These are phyloP conservation scores for Juncus effusus DNA, from an alignment of 176 grass and related monocot genomes.

Conservation along the genomic window DNA sequence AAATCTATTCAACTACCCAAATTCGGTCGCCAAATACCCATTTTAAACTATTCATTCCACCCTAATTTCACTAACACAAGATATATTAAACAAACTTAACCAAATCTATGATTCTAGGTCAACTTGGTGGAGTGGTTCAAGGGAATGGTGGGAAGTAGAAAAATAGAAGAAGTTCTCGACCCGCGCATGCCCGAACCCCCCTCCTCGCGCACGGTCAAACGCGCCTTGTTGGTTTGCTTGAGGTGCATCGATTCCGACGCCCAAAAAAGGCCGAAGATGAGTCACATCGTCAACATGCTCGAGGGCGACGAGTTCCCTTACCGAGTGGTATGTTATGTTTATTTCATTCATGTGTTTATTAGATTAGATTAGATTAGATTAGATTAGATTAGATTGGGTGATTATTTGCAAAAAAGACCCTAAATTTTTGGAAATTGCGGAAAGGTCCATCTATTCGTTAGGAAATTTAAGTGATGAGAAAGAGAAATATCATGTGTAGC, in stretches of 20 bases:
- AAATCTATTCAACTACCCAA: too few relatives aligned
- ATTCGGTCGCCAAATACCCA: too few relatives aligned
- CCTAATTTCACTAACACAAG: too few relatives aligned
- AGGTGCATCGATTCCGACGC: conserved; percentile 87
- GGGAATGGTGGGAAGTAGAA: conserved; percentile 65
- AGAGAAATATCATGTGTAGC: too few relatives aligned
- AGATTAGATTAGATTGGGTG: too few relatives aligned
- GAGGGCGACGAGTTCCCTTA: conserved; percentile 93
- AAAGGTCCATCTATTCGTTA: too few relatives aligned
- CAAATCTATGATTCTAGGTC: conserved; percentile 27
- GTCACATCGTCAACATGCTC: conserved; percentile 92
- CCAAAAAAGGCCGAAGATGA: conserved; percentile 83
- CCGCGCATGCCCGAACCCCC: conserved; percentile 49
- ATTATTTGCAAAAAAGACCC: too few relatives aligned
- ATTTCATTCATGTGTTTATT: background rate
- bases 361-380: too few relatives aligned
- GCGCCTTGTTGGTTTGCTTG: conserved; percentile 72
- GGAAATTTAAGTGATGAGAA: too few relatives aligned
- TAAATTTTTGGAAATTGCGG: too few relatives aligned
- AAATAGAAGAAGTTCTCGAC: conserved; percentile 66
- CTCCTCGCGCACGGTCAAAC: conserved; percentile 58
- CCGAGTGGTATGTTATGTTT: conserved; percentile 51
- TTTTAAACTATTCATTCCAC: too few relatives aligned
- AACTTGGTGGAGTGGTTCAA: conserved; percentile 99
- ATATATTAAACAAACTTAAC: too few relatives aligned